Percentiles rank a stretch among this genome's conserved stretches.
phyloP scores from a whole-genome alignment of 352 stramenopile species.

The Blastocystis sp. region DNA sequence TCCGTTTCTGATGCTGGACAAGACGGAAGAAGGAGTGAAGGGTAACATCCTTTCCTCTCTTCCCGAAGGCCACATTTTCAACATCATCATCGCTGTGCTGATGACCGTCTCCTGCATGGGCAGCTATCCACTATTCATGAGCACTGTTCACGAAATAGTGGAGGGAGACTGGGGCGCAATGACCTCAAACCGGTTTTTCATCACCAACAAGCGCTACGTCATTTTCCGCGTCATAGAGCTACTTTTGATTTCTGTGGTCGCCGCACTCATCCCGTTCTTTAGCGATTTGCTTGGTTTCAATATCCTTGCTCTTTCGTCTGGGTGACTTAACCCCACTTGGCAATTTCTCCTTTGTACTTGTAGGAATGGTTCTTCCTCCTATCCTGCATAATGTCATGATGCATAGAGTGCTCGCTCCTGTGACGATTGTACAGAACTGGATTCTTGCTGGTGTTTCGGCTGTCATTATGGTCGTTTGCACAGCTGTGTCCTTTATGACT shows the following conservation, averaged over 20 bases:
- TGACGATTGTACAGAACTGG: neutral
- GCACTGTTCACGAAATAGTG: neutral
- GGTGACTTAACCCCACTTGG: neutral
- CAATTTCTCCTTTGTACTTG: slow-evolving; percentile 50
- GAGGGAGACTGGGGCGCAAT: slow-evolving; percentile 7
- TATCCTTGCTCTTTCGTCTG: slow-evolving; percentile 1
- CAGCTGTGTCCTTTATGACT: slow-evolving; percentile 16
- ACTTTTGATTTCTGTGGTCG: slow-evolving; percentile 7
- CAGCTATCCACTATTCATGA: neutral
- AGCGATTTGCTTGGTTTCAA: slow-evolving; percentile 28
- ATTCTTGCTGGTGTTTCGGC: neutral
- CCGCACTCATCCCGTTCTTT: neutral
- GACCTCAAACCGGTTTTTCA: slow-evolving; percentile 2
- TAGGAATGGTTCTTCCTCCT: neutral
- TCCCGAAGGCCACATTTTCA: neutral
- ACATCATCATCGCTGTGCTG: slow-evolving; percentile 25
- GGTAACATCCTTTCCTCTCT: slow-evolving; percentile 9
- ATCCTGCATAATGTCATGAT: slow-evolving; percentile 35
- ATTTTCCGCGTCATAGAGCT: slow-evolving; percentile 15
- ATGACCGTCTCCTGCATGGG: slow-evolving; percentile 42
- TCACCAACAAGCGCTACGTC: neutral
- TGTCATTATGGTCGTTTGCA: slow-evolving; percentile 48
- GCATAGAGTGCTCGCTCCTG: neutral
- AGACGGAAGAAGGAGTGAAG: neutral
- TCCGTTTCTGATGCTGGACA: neutral